Evolutionary conservation across 768 basidiomycete genomes (phyloP).

Genomic region (Serpula lacrymans): DNA sequence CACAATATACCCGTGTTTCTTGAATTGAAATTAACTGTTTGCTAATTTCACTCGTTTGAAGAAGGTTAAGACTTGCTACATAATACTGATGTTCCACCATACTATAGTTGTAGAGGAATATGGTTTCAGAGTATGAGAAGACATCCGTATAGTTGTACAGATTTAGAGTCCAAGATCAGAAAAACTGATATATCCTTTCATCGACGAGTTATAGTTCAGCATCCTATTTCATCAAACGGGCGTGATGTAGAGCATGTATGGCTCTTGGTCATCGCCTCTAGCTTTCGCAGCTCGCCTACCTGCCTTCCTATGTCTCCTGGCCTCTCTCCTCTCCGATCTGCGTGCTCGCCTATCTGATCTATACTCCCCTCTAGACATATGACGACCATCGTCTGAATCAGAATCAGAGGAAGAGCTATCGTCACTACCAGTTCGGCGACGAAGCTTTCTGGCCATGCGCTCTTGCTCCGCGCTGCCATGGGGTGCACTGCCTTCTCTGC

Average conservation of each 20-base stretch:
- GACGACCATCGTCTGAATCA: constrained; percentile 7
- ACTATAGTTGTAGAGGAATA: background rate
- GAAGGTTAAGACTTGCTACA: too few species aligned
- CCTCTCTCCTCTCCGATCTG: constrained; percentile 10
- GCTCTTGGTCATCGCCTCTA: constrained; percentile 10
- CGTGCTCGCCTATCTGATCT: constrained; percentile 8
- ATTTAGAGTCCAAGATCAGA: background rate
- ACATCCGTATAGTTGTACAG: background rate
- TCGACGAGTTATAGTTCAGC: background rate
- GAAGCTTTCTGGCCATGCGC: constrained; percentile 16
- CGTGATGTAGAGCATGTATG: constrained; percentile 21
- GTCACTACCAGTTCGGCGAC: constrained; percentile 4
- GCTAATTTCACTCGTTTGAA: too few species aligned
- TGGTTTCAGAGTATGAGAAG: background rate
- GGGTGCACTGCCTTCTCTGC: constrained; percentile 18
- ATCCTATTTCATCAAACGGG: background rate
- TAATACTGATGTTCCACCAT: background rate
- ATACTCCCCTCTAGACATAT: background rate
- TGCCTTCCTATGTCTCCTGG: constrained; percentile 6
- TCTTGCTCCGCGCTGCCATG: constrained; percentile 14
- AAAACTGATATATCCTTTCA: background rate
- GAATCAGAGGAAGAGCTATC: constrained; percentile 9
- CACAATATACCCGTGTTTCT: too few species aligned
- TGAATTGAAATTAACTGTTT: too few species aligned
- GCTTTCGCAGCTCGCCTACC: constrained; percentile 17